Percentiles rank a stretch among this genome's conserved stretches.
These are phyloP conservation scores for Globisporangium okanoganense DNA, from an alignment of 352 stramenopile genomes.

Conservation along the genomic window DNA sequence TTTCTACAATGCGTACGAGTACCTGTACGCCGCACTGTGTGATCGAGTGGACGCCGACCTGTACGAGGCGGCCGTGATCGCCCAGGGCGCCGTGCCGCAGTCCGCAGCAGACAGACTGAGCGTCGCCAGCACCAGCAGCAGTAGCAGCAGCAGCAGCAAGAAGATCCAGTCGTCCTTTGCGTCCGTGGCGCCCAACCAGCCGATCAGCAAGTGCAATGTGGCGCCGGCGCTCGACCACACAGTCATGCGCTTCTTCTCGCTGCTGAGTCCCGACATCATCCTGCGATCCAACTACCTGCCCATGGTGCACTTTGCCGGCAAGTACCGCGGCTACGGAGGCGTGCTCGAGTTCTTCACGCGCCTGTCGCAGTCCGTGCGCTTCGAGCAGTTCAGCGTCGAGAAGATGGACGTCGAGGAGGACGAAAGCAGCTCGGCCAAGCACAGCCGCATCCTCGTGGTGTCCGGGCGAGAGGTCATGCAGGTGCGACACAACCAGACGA, in stretches of 20 bases:
- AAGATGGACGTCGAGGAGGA: constrained; percentile 58
- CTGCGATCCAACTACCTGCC: constrained; percentile 84
- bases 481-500: constrained; percentile 75
- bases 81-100: neutral
- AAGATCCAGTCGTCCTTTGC: constrained; percentile 47
- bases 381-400: constrained; percentile 78
- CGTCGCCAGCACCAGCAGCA: constrained; percentile 1
- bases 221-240: constrained; percentile 52
- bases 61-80: neutral
- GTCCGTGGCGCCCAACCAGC: constrained; percentile 46
- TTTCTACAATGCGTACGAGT: constrained; percentile 80
- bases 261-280: constrained; percentile 73
- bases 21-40: constrained; percentile 59
- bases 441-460: constrained; percentile 63
- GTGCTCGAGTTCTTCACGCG: constrained; percentile 79
- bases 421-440: constrained; percentile 20
- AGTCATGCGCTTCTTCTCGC: constrained; percentile 70
- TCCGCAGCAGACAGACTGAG: neutral
- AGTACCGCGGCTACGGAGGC: constrained; percentile 70
- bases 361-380: constrained; percentile 58
- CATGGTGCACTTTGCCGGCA: constrained; percentile 88
- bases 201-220: constrained; percentile 44
- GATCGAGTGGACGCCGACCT: constrained; percentile 45
- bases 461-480: constrained; percentile 81
- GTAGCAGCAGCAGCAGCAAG: constrained; percentile 25